A percentile compares a stretch with the other conserved stretches of the same genome.
phyloP scores from a whole-genome alignment of 75 land plant species.

The Pinus taeda region DNA sequence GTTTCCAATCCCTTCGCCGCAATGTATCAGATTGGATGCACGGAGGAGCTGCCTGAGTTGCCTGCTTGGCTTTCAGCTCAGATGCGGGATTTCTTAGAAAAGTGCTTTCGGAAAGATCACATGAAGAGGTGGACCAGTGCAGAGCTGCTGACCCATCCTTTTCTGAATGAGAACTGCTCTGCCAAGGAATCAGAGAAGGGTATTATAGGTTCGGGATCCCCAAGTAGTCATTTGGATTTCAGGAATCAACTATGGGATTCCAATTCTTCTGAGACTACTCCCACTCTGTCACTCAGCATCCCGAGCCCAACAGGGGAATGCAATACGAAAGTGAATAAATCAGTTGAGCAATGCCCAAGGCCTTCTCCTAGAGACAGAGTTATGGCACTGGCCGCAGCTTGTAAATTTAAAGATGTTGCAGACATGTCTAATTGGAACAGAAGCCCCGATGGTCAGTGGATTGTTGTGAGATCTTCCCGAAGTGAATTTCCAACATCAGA shows the following conservation, averaged over 20 bases:
- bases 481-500: neutral
- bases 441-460: neutral
- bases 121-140: slow-evolving; percentile 53
- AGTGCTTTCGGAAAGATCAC: slow-evolving; percentile 58
- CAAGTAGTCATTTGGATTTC: neutral
- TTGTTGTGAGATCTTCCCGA: neutral
- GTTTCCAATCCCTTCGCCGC: slow-evolving; percentile 31
- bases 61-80: slow-evolving; percentile 49
- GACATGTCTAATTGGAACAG: neutral
- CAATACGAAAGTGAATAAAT: no score
- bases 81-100: slow-evolving; percentile 63
- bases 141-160: slow-evolving; percentile 64
- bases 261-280: no score
- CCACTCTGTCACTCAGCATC: neutral
- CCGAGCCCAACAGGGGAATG: neutral
- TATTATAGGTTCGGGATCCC: neutral
- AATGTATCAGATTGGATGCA: slow-evolving; percentile 56
- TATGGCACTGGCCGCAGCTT: neutral
- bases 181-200: neutral
- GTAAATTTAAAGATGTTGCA: neutral
- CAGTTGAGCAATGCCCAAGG: no score
- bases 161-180: neutral
- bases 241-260: neutral
- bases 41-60: slow-evolving; percentile 42
- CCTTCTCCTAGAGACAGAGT: neutral